Conservation (phyloP, 2,329 filamentous ascomycete species). For the Apiospora pterosperma region DNA sequence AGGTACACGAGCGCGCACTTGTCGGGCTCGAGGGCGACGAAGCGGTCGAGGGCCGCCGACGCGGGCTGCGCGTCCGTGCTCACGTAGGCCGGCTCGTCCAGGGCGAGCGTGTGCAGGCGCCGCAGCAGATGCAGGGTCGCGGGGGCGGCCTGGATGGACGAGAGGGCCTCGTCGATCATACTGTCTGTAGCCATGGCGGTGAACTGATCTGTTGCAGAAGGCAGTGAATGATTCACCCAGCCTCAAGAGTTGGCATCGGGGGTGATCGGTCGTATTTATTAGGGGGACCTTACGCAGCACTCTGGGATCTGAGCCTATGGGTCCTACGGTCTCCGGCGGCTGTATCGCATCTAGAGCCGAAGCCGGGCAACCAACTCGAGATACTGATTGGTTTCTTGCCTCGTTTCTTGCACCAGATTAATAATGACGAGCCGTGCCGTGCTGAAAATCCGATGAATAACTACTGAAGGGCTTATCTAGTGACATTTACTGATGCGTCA, state of each 20-base stretch:
- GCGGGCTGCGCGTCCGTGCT: slow-evolving; percentile 17
- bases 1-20: slow-evolving; percentile 57
- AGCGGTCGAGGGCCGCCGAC: slow-evolving; percentile 26
- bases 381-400: not conserved
- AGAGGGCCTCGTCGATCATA: slow-evolving; percentile 25
- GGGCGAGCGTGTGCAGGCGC: slow-evolving; percentile 26
- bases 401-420: not conserved
- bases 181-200: not conserved
- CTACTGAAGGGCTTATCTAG: not conserved
- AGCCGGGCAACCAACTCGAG: not conserved
- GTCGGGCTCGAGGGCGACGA: slow-evolving; percentile 56
- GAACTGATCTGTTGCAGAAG: not conserved
- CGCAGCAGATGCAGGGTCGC: slow-evolving; percentile 24
- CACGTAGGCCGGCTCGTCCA: slow-evolving; percentile 25
- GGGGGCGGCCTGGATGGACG: slow-evolving; percentile 24
- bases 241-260: not conserved
- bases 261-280: not conserved
- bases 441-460: too few relatives aligned
- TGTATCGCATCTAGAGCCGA: not conserved
- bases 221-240: not conserved
- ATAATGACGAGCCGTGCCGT: not conserved
- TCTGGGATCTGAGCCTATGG: not conserved
- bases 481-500: not conserved
- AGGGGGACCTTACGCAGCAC: not conserved
- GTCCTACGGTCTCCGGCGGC: not conserved